phyloP scores from a whole-genome alignment of 2,329 filamentous ascomycete genomes.

The Fusarium sp. region DNA sequence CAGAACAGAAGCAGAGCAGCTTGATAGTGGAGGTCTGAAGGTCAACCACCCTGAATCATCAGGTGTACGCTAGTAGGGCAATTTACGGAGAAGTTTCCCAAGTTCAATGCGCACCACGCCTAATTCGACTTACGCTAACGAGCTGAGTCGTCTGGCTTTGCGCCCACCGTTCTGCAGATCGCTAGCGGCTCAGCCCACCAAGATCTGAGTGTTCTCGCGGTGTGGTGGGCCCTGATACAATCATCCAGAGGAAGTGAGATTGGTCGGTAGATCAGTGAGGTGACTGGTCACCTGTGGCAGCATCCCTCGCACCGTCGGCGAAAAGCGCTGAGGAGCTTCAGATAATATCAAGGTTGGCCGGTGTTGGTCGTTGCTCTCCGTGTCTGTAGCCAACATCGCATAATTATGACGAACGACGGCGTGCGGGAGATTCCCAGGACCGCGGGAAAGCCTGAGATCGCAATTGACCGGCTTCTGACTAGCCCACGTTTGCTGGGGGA shows the following conservation, averaged over 20 bases:
- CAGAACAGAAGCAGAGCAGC: not conserved
- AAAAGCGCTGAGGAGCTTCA: constrained; percentile 11
- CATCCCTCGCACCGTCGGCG: constrained; percentile 18
- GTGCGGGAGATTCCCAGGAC: constrained; percentile 47
- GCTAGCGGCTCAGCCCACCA: constrained; percentile 47
- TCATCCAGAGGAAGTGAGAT: constrained; percentile 45
- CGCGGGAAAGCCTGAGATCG: constrained; percentile 46
- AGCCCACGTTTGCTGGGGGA: constrained; percentile 42
- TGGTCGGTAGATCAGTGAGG: constrained; percentile 46
- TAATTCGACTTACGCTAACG: constrained; percentile 41
- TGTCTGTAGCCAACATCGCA: constrained; percentile 19
- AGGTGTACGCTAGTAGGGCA: constrained; percentile 28
- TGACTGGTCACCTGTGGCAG: constrained; percentile 43
- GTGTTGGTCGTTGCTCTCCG: constrained; percentile 15
- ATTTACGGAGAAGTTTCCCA: constrained; percentile 25
- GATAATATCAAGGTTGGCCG: constrained; percentile 20
- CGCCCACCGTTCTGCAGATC: constrained; percentile 48
- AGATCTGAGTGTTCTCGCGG: constrained; percentile 44
- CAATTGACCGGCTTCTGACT: constrained; percentile 41
- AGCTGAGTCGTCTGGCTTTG: constrained; percentile 45
- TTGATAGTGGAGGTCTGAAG: constrained; percentile 24
- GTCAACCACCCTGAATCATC: constrained; percentile 27
- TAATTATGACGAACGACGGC: constrained; percentile 34
- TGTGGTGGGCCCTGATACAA: constrained; percentile 38
- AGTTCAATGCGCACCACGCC: constrained; percentile 27